phyloP scores from a whole-genome alignment of 208 protist genomes.

The Lotmaria passim region DNA sequence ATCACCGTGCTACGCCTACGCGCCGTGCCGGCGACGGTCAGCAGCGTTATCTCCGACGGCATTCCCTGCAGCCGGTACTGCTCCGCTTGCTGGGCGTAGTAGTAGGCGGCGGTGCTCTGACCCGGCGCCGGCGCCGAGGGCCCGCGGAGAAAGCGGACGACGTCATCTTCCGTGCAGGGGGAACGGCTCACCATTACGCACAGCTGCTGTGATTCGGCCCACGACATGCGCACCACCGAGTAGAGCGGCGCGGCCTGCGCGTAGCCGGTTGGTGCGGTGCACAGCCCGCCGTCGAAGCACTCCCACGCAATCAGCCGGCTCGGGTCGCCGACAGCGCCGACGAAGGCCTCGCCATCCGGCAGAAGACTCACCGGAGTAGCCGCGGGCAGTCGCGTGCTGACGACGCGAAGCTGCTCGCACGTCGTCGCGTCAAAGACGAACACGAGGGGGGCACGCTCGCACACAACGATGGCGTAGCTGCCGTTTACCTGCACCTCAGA shows the following conservation, averaged over 20 bases:
- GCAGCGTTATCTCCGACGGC: constrained; percentile 49
- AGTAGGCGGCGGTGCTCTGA: constrained; percentile 17
- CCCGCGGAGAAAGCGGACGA: constrained; percentile 23
- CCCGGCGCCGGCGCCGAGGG: constrained; percentile 10
- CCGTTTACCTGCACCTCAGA: constrained; percentile 52
- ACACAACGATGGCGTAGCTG: constrained; percentile 61
- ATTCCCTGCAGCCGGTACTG: constrained; percentile 27
- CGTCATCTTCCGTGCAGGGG: constrained; percentile 34
- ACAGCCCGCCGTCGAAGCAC: constrained; percentile 60
- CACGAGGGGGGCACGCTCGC: constrained; percentile 45
- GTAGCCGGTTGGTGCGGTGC: constrained; percentile 57
- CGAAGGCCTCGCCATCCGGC: constrained; percentile 75
- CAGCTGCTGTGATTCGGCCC: constrained; percentile 65
- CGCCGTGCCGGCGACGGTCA: constrained; percentile 52
- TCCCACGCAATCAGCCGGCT: constrained; percentile 61
- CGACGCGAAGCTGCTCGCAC: constrained; percentile 52
- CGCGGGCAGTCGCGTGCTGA: constrained; percentile 46
- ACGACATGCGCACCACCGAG: constrained; percentile 51
- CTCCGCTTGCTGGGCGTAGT: constrained; percentile 19
- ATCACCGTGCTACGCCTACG: constrained; percentile 43
- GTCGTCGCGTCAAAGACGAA: constrained; percentile 68
- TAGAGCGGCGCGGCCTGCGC: constrained; percentile 39
- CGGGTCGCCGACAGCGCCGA: constrained; percentile 42
- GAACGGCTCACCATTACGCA: constrained; percentile 49
- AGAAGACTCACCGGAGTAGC: constrained; percentile 49